Conservation (phyloP, 768 basidiomycete genomes). For the Nevesoporus exiguus region DNA sequence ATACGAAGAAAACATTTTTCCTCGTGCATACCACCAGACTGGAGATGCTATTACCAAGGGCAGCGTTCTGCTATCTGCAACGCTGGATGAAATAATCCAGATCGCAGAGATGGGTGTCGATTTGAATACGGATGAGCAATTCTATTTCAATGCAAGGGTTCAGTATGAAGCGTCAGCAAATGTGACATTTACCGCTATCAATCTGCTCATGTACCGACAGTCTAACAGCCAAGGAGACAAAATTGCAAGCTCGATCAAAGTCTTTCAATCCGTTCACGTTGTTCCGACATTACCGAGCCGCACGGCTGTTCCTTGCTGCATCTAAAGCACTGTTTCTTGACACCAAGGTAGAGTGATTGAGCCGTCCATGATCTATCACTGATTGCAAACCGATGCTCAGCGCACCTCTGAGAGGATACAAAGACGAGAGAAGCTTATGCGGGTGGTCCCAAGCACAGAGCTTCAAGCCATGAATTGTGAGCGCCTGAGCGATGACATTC, state of each 20-base stretch:
- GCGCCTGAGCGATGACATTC: background rate
- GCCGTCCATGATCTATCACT: background rate
- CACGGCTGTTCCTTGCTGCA: background rate
- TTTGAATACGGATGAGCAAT: background rate
- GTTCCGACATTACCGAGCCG: background rate
- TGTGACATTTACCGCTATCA: too few relatives aligned
- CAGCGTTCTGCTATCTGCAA: background rate
- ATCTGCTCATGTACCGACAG: background rate
- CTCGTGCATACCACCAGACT: slow-evolving; percentile 1
- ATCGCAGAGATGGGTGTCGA: background rate
- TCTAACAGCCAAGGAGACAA: background rate
- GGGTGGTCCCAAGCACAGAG: slow-evolving; percentile 1
- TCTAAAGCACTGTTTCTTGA: background rate
- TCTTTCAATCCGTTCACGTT: background rate
- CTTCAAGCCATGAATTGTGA: background rate
- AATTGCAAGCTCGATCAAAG: background rate
- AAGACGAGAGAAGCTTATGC: background rate
- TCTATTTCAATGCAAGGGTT: slow-evolving; percentile 1
- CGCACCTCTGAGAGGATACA: slow-evolving; percentile 9
- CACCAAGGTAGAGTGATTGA: background rate
- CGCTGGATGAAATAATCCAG: slow-evolving; percentile 2
- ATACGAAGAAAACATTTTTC: background rate
- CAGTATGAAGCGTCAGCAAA: background rate
- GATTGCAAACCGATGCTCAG: background rate
- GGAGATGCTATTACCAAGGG: background rate